phyloP scores from a whole-genome alignment of 2,329 filamentous ascomycete species.

The Xylariaceae sp. region DNA sequence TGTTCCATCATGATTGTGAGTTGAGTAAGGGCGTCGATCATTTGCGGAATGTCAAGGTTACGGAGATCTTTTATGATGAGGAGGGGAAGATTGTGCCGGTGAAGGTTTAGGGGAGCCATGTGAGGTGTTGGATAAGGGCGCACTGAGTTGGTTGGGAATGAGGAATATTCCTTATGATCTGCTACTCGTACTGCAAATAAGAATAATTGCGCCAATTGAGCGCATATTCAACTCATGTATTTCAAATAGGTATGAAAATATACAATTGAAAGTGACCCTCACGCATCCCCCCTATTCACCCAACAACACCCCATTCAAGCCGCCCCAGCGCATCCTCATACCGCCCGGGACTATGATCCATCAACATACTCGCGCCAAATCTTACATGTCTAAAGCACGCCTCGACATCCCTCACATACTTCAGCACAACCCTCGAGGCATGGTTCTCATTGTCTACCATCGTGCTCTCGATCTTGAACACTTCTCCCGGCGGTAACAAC shows the following conservation, averaged over 20 bases:
- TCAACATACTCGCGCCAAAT: constrained; percentile 68
- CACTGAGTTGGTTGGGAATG: not conserved
- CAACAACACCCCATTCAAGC: constrained; percentile 45
- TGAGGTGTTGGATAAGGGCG: not conserved
- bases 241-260: not conserved
- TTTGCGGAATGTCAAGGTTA: constrained; percentile 66
- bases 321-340: constrained; percentile 66
- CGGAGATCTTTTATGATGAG: constrained; percentile 67
- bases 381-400: constrained; percentile 62
- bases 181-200: not conserved
- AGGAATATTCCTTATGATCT: not conserved
- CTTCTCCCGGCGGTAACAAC: constrained; percentile 68
- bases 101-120: constrained; percentile 21
- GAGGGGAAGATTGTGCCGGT: constrained; percentile 55
- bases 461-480: constrained; percentile 66
- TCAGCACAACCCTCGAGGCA: constrained; percentile 63
- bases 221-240: not conserved
- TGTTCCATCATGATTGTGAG: constrained; percentile 73
- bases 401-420: constrained; percentile 67
- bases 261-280: not conserved
- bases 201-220: not conserved
- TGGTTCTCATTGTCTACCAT: constrained; percentile 50
- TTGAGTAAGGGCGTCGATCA: constrained; percentile 65
- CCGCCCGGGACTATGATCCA: constrained; percentile 68
- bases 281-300: not conserved